Conservation (phyloP, 257 asterid species). For the Solanum appendiculatum region DNA sequence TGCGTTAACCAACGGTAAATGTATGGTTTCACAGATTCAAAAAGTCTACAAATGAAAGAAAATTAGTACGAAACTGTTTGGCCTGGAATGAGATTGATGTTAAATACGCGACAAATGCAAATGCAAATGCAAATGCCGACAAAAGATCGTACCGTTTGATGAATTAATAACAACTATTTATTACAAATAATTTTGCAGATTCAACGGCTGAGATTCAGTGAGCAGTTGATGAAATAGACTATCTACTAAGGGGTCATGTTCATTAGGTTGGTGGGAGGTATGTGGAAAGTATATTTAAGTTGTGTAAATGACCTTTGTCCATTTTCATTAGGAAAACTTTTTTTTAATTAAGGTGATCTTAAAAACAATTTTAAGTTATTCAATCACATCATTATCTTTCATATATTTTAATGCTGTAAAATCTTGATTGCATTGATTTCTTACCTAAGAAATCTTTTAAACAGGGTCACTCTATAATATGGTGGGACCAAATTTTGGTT, state of each 20-base stretch:
- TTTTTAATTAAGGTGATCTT: neutral
- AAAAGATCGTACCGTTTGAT: slow-evolving; percentile 11
- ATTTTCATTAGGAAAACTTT: neutral
- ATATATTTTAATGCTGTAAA: slow-evolving; percentile 11
- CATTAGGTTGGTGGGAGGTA: slow-evolving; percentile 18
- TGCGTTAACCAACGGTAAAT: no score
- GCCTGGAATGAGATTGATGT: neutral
- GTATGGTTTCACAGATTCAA: no score
- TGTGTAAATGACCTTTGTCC: slow-evolving; percentile 6
- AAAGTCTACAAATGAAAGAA: neutral
- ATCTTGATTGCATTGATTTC: slow-evolving; percentile 30
- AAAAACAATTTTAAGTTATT: slow-evolving; percentile 1
- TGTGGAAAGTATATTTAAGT: slow-evolving; percentile 12
- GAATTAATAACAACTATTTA: neutral
- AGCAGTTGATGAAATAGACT: slow-evolving; percentile 35
- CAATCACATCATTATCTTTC: slow-evolving; percentile 19
- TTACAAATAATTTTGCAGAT: neutral
- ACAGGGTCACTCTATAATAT: slow-evolving; percentile 1
- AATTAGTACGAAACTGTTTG: neutral
- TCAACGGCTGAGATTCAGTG: neutral
- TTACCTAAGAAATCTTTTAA: slow-evolving; percentile 35
- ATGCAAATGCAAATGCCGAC: neutral
- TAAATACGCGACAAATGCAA: neutral
- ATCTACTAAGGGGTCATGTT: slow-evolving; percentile 29
- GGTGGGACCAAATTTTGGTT: slow-evolving; percentile 28